These are phyloP conservation scores for Raffaelea ambrosiae DNA, from an alignment of 2,329 filamentous ascomycete genomes.

Conservation along the genomic window DNA sequence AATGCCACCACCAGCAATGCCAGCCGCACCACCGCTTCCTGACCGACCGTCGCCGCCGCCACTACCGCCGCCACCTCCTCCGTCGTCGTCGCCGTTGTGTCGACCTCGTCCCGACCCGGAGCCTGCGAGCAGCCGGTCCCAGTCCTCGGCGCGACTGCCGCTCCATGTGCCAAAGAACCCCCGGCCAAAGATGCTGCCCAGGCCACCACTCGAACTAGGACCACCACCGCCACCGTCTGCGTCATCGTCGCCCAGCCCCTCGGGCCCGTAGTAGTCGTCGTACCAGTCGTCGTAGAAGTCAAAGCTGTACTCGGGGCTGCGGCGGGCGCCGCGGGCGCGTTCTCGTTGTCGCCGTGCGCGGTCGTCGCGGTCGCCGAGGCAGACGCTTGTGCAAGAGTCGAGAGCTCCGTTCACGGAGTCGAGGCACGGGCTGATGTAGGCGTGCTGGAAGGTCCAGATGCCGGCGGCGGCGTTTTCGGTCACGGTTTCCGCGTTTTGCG, in stretches of 20 bases:
- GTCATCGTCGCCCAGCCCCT: constrained; percentile 16
- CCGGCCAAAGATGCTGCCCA: constrained; percentile 37
- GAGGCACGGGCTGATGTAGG: constrained; percentile 78
- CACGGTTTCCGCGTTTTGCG: constrained; percentile 78
- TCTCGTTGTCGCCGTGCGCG: constrained; percentile 60
- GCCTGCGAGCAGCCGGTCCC: constrained; percentile 73
- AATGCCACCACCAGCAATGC: constrained; percentile 20
- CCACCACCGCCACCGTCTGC: constrained; percentile 24
- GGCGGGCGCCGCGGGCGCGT: constrained; percentile 44
- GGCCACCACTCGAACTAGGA: constrained; percentile 9
- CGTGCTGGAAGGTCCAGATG: constrained; percentile 81
- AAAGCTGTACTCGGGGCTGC: constrained; percentile 71
- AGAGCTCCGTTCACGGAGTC: constrained; percentile 56
- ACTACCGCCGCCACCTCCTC: constrained; percentile 17
- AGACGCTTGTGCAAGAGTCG: constrained; percentile 63
- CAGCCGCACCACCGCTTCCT: neutral
- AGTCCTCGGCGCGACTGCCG: constrained; percentile 57
- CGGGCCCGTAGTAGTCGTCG: constrained; percentile 35
- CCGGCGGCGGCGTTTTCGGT: constrained; percentile 87
- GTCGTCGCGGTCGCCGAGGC: constrained; percentile 65
- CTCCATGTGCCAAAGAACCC: constrained; percentile 66
- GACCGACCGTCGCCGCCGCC: neutral
- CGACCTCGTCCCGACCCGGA: constrained; percentile 41
- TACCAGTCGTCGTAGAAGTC: constrained; percentile 99
- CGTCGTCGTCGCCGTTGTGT: constrained; percentile 18